These are phyloP conservation scores for Seiridium unicorne DNA, from an alignment of 2,329 filamentous ascomycete genomes.

Conservation along the genomic window DNA sequence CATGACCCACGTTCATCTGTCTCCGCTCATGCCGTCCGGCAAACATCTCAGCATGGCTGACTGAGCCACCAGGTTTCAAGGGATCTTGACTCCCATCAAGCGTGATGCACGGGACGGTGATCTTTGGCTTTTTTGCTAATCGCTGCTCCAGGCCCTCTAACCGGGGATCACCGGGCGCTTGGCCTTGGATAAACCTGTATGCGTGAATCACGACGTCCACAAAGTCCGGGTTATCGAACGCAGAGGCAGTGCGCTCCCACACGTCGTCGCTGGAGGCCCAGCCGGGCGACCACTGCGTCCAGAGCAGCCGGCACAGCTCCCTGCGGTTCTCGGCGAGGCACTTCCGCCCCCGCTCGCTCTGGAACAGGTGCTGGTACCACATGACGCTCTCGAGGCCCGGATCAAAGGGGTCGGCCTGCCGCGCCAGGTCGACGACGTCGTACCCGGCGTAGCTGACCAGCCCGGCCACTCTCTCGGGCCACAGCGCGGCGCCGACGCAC, in stretches of 20 bases:
- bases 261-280: constrained; percentile 19
- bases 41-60: constrained; percentile 5
- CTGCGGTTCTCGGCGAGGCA: constrained; percentile 15
- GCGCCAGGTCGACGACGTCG: constrained; percentile 3
- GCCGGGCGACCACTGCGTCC: constrained; percentile 20
- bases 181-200: background rate
- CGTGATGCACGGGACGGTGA: constrained; percentile 4
- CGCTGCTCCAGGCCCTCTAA: background rate
- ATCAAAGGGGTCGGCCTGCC: constrained; percentile 12
- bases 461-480: constrained; percentile 22
- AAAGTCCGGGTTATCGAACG: constrained; percentile 8
- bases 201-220: constrained; percentile 4
- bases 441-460: constrained; percentile 20
- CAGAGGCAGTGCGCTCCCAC: constrained; percentile 16
- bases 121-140: constrained; percentile 4
- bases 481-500: constrained; percentile 22
- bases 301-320: constrained; percentile 17
- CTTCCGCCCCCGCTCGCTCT: constrained; percentile 18
- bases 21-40: constrained; percentile 1
- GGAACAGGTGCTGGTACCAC: constrained; percentile 25
- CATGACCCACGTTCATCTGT: constrained; percentile 2
- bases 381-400: constrained; percentile 17
- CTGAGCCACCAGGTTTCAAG: constrained; percentile 7
- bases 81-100: constrained; percentile 6
- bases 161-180: background rate